Conservation (phyloP, 1,284 basidiomycete genomes). For the Volvariella surrecta region DNA sequence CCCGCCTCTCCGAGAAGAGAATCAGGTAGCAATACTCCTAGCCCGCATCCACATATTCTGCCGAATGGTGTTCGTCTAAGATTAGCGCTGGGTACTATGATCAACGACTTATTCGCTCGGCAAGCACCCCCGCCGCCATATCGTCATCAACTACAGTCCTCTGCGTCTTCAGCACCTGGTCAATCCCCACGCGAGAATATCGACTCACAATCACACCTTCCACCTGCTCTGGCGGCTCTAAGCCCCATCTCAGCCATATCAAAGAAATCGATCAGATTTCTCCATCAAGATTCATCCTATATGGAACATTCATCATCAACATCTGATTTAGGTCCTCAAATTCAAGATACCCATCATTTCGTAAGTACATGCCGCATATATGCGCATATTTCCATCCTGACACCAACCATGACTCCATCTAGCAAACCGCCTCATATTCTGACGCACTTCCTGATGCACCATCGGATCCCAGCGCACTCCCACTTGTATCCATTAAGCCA, state of each 20-base stretch:
- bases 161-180: too few species aligned
- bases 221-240: too few species aligned
- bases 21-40: neutral
- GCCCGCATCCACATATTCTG: slow-evolving; percentile 46
- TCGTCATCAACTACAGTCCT: slow-evolving; percentile 26
- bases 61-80: slow-evolving; percentile 76
- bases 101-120: slow-evolving; percentile 73
- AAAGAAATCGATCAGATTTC: too few species aligned
- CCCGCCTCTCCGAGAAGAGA: slow-evolving; percentile 38
- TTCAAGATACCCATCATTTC: slow-evolving; percentile 7
- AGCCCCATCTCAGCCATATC: too few species aligned
- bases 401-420: slow-evolving; percentile 1
- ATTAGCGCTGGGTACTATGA: slow-evolving; percentile 58
- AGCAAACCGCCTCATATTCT: slow-evolving; percentile 11
- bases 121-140: slow-evolving; percentile 48
- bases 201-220: slow-evolving; percentile 11
- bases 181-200: slow-evolving; percentile 19
- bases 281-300: too few species aligned
- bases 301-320: too few species aligned
- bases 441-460: neutral
- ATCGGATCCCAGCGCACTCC: too few species aligned
- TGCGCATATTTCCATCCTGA: neutral
- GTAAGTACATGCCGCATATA: slow-evolving; percentile 7
- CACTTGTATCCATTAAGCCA: slow-evolving; percentile 14
- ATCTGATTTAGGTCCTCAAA: too few species aligned